These are phyloP conservation scores for Scleroderma citrinum DNA, from an alignment of 768 basidiomycete species.

Conservation along the genomic window DNA sequence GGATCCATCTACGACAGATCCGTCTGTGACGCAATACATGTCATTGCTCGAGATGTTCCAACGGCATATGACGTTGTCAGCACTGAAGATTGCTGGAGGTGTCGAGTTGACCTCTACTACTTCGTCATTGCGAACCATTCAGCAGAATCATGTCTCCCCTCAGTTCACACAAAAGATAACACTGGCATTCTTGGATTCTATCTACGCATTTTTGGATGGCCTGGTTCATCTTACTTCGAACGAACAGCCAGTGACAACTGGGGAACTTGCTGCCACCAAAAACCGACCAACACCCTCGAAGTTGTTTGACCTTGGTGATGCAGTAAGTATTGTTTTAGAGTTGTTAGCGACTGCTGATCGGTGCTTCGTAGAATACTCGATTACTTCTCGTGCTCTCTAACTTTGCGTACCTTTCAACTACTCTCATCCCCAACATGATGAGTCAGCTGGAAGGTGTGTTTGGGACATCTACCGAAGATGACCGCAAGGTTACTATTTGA, in stretches of 20 bases:
- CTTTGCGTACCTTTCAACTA: slow-evolving; percentile 66
- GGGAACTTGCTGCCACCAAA: slow-evolving; percentile 1
- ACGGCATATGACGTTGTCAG: slow-evolving; percentile 64
- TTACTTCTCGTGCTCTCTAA: slow-evolving; percentile 88
- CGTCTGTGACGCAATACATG: slow-evolving; percentile 69
- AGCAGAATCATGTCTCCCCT: slow-evolving; percentile 56
- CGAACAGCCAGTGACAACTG: slow-evolving; percentile 40
- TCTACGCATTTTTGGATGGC: slow-evolving; percentile 86
- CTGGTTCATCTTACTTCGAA: slow-evolving; percentile 73
- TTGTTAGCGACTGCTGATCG: background rate
- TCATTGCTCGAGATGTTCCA: slow-evolving; percentile 78
- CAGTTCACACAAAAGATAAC: slow-evolving; percentile 71
- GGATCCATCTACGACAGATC: slow-evolving; percentile 55
- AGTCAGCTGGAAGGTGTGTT: slow-evolving; percentile 74
- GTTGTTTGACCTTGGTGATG: slow-evolving; percentile 52
- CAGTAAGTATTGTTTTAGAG: slow-evolving; percentile 36
- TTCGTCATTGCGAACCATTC: slow-evolving; percentile 44
- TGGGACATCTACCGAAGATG: slow-evolving; percentile 63
- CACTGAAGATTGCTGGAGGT: slow-evolving; percentile 79
- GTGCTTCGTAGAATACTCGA: slow-evolving; percentile 64
- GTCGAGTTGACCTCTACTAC: slow-evolving; percentile 48
- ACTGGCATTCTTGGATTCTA: slow-evolving; percentile 76
- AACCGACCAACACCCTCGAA: slow-evolving; percentile 19
- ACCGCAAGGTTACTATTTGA: slow-evolving; percentile 50
- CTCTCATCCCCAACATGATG: slow-evolving; percentile 73